phyloP scores from a whole-genome alignment of 2,329 filamentous ascomycete species.

The Pseudocercospora pini-densiflorae region DNA sequence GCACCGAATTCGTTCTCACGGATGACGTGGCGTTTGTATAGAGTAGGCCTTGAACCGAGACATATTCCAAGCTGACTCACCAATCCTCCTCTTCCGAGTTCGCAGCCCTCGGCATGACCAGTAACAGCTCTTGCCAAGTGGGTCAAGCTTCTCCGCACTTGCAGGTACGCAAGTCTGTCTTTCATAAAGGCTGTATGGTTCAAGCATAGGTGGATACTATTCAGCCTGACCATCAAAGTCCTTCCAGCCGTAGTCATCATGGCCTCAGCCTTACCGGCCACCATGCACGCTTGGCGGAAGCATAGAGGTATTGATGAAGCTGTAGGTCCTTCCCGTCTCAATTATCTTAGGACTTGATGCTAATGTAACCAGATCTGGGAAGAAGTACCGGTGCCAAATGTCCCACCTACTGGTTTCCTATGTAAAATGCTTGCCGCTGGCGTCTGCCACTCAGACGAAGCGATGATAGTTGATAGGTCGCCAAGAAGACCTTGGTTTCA shows the following conservation, averaged over 20 bases:
- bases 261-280: conserved; percentile 25
- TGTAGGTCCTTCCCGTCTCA: conserved; percentile 12
- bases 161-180: not conserved
- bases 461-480: conserved; percentile 34
- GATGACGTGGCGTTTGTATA: not conserved
- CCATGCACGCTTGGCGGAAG: conserved; percentile 46
- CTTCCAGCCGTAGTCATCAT: not conserved
- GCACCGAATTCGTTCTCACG: conserved; percentile 2
- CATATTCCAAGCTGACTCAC: not conserved
- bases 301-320: conserved; percentile 39
- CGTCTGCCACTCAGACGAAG: conserved; percentile 43
- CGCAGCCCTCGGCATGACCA: not conserved
- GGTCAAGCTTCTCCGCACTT: not conserved
- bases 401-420: conserved; percentile 36
- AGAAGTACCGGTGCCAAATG: conserved; percentile 36
- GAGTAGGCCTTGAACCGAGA: not conserved
- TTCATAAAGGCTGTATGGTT: not conserved
- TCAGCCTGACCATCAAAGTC: conserved; percentile 1
- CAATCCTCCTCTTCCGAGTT: not conserved
- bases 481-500: conserved; percentile 39
- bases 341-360: conserved; percentile 4
- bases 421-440: conserved; percentile 44
- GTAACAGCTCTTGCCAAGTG: not conserved
- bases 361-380: not conserved
- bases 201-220: not conserved